Evolutionary conservation across 768 basidiomycete genomes (phyloP).

Genomic region (Cystobasidium onofrii): DNA sequence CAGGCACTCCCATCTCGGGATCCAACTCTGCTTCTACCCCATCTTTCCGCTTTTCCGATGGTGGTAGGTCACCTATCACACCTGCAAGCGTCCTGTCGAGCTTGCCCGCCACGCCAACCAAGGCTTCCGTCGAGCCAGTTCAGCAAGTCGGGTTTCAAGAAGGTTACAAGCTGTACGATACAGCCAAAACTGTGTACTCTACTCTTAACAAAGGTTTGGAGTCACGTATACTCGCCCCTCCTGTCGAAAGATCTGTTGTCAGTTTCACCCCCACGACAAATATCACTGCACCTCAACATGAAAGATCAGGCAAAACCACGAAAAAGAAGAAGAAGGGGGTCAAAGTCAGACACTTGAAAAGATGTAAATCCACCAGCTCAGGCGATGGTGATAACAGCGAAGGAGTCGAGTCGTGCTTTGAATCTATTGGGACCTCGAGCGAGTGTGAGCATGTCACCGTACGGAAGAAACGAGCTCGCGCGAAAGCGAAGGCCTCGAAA

Average conservation of each 20-base stretch:
- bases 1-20: neutral
- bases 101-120: neutral
- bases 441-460: neutral
- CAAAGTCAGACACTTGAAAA: neutral
- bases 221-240: neutral
- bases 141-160: too few species aligned
- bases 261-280: too few species aligned
- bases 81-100: too few species aligned
- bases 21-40: neutral
- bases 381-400: slow-evolving; percentile 3
- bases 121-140: neutral
- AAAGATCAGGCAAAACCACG: too few species aligned
- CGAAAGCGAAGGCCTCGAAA: neutral
- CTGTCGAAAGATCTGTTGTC: too few species aligned
- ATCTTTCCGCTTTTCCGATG: neutral
- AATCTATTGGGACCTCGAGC: neutral
- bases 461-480: neutral
- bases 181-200: neutral
- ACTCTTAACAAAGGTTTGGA: neutral
- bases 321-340: too few species aligned
- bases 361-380: neutral
- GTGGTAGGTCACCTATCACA: neutral
- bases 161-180: too few species aligned
- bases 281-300: too few species aligned
- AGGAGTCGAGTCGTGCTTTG: neutral